Evolutionary conservation across 2,329 filamentous ascomycete species (phyloP).

Genomic region (Nemania serpens): DNA sequence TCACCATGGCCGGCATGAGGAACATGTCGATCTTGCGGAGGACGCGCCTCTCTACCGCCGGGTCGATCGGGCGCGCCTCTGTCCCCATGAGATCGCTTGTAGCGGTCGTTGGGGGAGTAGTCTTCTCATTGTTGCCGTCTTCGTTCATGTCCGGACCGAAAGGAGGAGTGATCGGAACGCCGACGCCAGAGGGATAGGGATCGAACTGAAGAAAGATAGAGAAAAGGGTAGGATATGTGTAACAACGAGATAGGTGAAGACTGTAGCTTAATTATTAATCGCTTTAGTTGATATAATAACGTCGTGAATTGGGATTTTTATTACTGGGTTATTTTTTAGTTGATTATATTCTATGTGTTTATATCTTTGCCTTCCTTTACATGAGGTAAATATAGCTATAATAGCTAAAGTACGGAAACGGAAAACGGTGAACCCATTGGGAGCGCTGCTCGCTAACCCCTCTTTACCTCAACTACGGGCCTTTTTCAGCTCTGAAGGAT

Average conservation of each 20-base stretch:
- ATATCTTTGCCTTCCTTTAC: too few relatives aligned
- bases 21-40: constrained; percentile 70
- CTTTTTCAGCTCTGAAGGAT: background rate
- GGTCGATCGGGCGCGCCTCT: constrained; percentile 41
- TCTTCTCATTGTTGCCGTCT: background rate
- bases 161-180: background rate
- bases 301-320: too few relatives aligned
- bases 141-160: background rate
- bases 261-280: background rate
- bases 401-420: too few relatives aligned
- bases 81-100: background rate
- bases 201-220: background rate
- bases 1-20: constrained; percentile 69
- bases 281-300: background rate
- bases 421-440: background rate
- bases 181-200: background rate
- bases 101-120: background rate
- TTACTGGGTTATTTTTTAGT: too few relatives aligned
- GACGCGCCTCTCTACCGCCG: constrained; percentile 58
- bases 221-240: too few relatives aligned
- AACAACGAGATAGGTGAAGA: background rate
- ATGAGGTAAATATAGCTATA: background rate
- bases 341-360: background rate
- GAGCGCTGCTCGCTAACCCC: constrained; percentile 1
- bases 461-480: constrained; percentile 17